Evolutionary conservation across 306 rosid genomes (phyloP).

Genomic region (Vigna hirtella): DNA sequence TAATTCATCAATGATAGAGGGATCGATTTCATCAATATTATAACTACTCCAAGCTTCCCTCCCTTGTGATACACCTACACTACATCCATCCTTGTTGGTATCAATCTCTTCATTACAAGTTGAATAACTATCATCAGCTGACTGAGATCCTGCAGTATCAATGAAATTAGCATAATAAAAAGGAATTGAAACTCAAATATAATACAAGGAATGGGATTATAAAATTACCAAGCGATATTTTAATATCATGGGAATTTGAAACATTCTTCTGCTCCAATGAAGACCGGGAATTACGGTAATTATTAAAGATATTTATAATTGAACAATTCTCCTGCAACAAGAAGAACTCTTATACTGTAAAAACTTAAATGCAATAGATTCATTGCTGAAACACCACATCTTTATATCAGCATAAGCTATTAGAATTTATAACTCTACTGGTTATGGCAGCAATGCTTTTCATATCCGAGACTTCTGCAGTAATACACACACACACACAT

Average conservation of each 20-base stretch:
- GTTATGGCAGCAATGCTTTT: not conserved
- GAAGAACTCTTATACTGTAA: not conserved
- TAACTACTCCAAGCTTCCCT: conserved; percentile 72
- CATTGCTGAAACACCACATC: not conserved
- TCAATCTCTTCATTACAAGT: conserved; percentile 44
- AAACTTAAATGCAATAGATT: conserved; percentile 11
- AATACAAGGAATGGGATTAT: conserved; percentile 31
- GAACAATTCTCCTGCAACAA: conserved; percentile 68
- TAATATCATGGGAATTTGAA: conserved; percentile 50
- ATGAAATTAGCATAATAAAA: conserved; percentile 7
- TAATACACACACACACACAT: not conserved
- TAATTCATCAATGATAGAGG: conserved; percentile 74
- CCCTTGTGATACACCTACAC: conserved; percentile 44
- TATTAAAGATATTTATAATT: conserved; percentile 69
- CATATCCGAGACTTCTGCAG: conserved; percentile 31
- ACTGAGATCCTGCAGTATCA: conserved; percentile 45
- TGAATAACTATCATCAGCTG: conserved; percentile 36
- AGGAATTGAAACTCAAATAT: not conserved
- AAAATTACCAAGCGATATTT: conserved; percentile 51
- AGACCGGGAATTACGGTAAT: conserved; percentile 49
- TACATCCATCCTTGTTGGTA: conserved; percentile 28
- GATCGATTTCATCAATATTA: conserved; percentile 78
- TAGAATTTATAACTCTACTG: conserved; percentile 9
- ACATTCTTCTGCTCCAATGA: conserved; percentile 57
- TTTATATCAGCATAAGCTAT: conserved; percentile 9